Conservation (phyloP, 2,329 filamentous ascomycete species). For the Claviceps sp. region DNA sequence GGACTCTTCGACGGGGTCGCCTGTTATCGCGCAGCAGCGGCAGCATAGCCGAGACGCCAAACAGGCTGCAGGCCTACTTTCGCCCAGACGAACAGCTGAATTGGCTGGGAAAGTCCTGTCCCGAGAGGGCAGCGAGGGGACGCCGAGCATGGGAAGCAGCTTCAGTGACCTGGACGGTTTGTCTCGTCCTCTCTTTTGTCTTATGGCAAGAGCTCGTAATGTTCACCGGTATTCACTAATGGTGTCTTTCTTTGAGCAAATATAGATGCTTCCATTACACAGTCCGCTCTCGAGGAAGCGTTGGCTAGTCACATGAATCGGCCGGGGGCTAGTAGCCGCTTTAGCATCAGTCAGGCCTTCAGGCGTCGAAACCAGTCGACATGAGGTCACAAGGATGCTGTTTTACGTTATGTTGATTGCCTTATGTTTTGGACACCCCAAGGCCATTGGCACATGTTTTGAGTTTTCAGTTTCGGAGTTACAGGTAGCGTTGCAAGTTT, state of each 20-base stretch:
- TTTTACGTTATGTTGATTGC: neutral
- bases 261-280: conserved; percentile 64
- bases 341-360: conserved; percentile 57
- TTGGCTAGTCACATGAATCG: conserved; percentile 41
- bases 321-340: conserved; percentile 27
- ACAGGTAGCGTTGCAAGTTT: neutral
- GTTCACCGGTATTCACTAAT: neutral
- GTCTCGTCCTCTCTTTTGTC: conserved; percentile 6
- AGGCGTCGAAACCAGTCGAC: conserved; percentile 44
- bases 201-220: neutral
- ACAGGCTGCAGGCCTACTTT: conserved; percentile 32
- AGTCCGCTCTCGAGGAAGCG: conserved; percentile 68
- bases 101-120: conserved; percentile 43
- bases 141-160: conserved; percentile 71
- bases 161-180: conserved; percentile 74
- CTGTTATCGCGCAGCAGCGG: conserved; percentile 20
- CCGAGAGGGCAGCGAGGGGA: conserved; percentile 56
- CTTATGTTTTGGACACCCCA: neutral
- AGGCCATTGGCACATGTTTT: neutral
- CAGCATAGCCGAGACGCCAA: conserved; percentile 18
- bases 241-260: too few relatives aligned
- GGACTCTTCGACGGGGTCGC: conserved; percentile 44
- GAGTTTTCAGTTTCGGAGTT: neutral
- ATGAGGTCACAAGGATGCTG: neutral
- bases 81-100: conserved; percentile 46